Base-by-base conservation (phyloP, 1,284 basidiomycete genomes). In the Austroboletus rostrupii region DNA sequence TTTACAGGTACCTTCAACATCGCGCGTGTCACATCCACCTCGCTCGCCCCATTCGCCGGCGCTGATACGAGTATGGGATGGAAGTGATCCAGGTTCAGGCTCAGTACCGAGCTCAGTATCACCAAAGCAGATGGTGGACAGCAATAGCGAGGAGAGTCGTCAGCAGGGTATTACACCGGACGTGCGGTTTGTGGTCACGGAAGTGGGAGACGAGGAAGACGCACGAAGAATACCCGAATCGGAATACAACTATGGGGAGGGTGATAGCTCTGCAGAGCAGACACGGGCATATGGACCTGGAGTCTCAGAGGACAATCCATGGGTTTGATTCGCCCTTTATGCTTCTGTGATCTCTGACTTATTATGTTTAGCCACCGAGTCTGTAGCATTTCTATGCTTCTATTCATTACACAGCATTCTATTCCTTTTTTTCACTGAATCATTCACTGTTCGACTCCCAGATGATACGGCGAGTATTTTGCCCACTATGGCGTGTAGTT, bases 21-120 rank as follows among this genome's bases (percentile, higher is more conserved):
- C 63, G n/a, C 55, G 53, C 16, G 46, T 47, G n/a, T 32, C 41
- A 0, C 52, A 53, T 39, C 58, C 59, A 3, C 53, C 61, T 19
- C 57, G 41, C 17, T 47, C 53, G 5, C 56, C 61, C n/a, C 54
- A 41, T 21, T 47, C 52, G 6, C 56, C 54, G 1, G 45, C 32
- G n/a, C 28, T 66, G 36, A 56, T 65, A 39, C 54, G 67, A 8
- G 51, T 65, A 10, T 69, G 64, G 64, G 58, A 61, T 17, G 54
- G 54, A 16, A 14, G 21, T 14, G 20, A 39, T 23, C 21, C 20
- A n/a, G 38, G 38, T 39, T 14, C 21, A 29, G 40, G 40, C n/a
- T 40, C 36, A 2, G 36, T 6, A 38, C 14, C 37, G 32, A 37
- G 33, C 17, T 35, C 42, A 1, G 12, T 48, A 21, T 45, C 33